Evolutionary conservation across 805 yeast genomes (phyloP).

Genomic region (Starmerella floris): DNA sequence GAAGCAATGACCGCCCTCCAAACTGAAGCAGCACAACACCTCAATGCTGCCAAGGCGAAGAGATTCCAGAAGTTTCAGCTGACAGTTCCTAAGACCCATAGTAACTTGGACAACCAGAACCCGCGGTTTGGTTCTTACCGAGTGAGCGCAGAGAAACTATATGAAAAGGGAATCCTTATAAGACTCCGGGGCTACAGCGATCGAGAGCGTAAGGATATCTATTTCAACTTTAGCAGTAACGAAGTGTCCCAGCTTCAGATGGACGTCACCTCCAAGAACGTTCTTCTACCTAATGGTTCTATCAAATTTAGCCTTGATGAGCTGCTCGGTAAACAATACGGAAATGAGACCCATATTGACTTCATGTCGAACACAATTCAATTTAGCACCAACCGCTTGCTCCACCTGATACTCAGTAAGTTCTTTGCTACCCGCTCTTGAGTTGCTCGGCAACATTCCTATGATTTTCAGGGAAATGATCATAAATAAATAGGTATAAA

Average conservation of each 20-base stretch:
- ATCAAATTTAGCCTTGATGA: constrained; percentile 55
- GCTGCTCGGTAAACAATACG: constrained; percentile 60
- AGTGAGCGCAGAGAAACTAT: constrained; percentile 59
- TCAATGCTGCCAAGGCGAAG: constrained; percentile 21
- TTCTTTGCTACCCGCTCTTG: constrained; percentile 48
- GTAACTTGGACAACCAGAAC: background rate
- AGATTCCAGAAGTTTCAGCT: constrained; percentile 29
- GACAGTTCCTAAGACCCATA: background rate
- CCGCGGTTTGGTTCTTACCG: constrained; percentile 68
- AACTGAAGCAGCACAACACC: constrained; percentile 24
- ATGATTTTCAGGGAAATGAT: background rate
- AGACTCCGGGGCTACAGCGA: constrained; percentile 42
- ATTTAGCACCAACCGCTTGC: constrained; percentile 54
- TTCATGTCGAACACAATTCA: constrained; percentile 56
- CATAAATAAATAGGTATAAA: background rate
- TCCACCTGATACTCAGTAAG: constrained; percentile 57
- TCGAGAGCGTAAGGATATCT: constrained; percentile 47
- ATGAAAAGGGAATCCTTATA: constrained; percentile 55
- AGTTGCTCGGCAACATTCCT: background rate
- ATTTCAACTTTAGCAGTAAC: constrained; percentile 64
- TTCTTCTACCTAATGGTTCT: constrained; percentile 41
- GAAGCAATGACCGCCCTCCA: constrained; percentile 40
- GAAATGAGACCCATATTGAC: constrained; percentile 39
- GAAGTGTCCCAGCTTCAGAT: constrained; percentile 57
- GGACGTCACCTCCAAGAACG: constrained; percentile 56